Percentiles rank a stretch among this genome's conserved stretches.
These are phyloP conservation scores for Penicillium parvum DNA, from an alignment of 495 filamentous ascomycete genomes.

Conservation along the genomic window DNA sequence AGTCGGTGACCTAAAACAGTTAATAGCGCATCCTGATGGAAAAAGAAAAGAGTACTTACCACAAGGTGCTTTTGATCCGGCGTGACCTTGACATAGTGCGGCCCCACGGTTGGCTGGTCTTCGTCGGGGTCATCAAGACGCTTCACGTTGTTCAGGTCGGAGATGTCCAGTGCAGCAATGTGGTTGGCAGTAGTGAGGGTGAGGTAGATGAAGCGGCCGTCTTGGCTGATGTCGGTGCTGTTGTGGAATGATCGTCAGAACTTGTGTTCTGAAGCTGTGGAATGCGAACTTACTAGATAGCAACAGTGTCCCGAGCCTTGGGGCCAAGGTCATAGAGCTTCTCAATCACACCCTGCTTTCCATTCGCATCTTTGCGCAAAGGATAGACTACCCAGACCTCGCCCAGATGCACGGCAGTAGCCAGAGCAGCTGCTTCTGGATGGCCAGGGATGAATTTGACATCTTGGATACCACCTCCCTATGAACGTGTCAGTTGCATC, in stretches of 20 bases:
- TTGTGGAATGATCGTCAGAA: constrained; percentile 1
- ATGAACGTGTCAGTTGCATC: background rate
- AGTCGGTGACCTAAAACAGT: constrained; percentile 43
- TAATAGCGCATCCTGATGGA: no score
- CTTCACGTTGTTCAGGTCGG: constrained; percentile 54
- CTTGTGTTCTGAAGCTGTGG: background rate
- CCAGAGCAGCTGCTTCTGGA: constrained; percentile 53
- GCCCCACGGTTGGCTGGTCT: constrained; percentile 55
- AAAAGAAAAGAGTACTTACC: no score
- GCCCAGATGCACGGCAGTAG: constrained; percentile 57
- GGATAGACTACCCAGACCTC: constrained; percentile 66
- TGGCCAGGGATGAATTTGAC: constrained; percentile 64
- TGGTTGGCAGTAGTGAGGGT: constrained; percentile 60
- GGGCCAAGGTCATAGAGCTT: constrained; percentile 55
- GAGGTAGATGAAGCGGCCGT: constrained; percentile 56
- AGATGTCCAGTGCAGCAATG: constrained; percentile 61
- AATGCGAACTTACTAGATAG: constrained; percentile 47
- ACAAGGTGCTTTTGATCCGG: constrained; percentile 60
- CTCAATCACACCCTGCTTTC: constrained; percentile 53
- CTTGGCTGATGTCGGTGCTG: constrained; percentile 53
- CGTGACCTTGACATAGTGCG: constrained; percentile 61
- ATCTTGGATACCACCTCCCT: constrained; percentile 59
- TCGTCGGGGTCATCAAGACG: constrained; percentile 57
- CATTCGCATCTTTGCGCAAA: constrained; percentile 47
- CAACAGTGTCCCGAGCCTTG: constrained; percentile 51